Base-by-base conservation (phyloP, 345 rosid species). In the Sonneratia alba region DNA sequence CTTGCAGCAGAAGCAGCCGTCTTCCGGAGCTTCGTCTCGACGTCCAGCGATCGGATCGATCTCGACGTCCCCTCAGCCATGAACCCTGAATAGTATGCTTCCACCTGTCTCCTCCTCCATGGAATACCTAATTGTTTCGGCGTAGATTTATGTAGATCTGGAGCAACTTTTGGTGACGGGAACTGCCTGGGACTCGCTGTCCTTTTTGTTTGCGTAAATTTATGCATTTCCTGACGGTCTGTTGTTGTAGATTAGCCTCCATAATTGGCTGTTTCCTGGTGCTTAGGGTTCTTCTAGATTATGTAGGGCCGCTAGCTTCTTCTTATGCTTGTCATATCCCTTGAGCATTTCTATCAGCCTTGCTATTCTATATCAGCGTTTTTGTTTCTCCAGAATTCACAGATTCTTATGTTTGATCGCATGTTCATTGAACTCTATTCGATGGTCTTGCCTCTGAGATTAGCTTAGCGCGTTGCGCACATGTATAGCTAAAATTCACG, bases 11-110 rank as follows among this genome's bases (percentile, higher is more conserved):
- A 7, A 19, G 59, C 37, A 38, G 18, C 12, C 69, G n/a, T 10
- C 56, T 49, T 18, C 36, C 62, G 38, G 12, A 62, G 24, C 49
- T 16, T 36, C 5, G 9, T n/a, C 14, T 13, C 61, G 1, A 9
- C 24, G 4, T 9, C 66, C 21, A 42, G 21, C 2, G 24, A 37
- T 32, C 63, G 12, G 36, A 12, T 49, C 37, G 53, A 32, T 61
- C 8, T 18, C 45, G 36, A 38, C 72, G 3, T 22, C 72, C 13
- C 32, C 66, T 45, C 59, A 71, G 64, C 72, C 78, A 88, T 88
- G 92, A 88, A 81, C 75, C 88, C 87, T 27, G 92, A 88, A 67
- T 88, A 86, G 92, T 88, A 85, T 73, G 88, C 71, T 68, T 63
- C 59, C 24, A 1, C 55, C 55, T 57, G 67, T 32, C 51, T 9